phyloP scores from a whole-genome alignment of 768 basidiomycete species.

The Naganishia antarctica region DNA sequence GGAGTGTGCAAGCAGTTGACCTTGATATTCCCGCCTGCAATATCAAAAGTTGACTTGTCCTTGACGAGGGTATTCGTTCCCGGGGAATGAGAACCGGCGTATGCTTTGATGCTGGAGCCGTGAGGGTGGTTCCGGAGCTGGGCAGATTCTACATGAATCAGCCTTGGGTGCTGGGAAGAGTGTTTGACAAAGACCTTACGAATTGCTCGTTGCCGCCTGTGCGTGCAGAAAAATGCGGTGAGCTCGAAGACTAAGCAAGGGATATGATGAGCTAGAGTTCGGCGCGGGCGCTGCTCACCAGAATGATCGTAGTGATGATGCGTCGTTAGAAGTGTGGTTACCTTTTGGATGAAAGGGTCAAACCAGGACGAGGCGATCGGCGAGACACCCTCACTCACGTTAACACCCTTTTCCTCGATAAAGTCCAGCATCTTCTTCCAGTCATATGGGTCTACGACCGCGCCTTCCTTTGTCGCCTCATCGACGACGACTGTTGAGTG shows the following conservation, averaged over 20 bases:
- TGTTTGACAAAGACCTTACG: slow-evolving; percentile 35
- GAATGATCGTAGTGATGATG: slow-evolving; percentile 89
- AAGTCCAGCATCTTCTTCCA: slow-evolving; percentile 43
- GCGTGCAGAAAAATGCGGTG: neutral
- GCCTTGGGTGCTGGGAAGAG: neutral
- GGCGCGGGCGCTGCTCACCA: slow-evolving; percentile 49
- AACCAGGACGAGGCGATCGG: neutral
- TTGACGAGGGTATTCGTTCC: slow-evolving; percentile 69
- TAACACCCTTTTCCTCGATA: slow-evolving; percentile 65
- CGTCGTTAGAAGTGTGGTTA: slow-evolving; percentile 62
- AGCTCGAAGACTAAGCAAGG: no score
- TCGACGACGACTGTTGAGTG: slow-evolving; percentile 37
- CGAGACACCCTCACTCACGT: slow-evolving; percentile 42
- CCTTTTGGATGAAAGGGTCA: slow-evolving; percentile 20
- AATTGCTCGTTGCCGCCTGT: slow-evolving; percentile 64
- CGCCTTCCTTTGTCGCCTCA: slow-evolving; percentile 40
- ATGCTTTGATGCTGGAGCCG: slow-evolving; percentile 60
- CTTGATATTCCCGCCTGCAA: slow-evolving; percentile 53
- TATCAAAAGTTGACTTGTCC: slow-evolving; percentile 71
- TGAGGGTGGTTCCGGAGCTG: slow-evolving; percentile 49
- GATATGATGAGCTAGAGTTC: neutral
- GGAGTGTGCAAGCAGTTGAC: slow-evolving; percentile 68
- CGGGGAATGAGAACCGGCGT: slow-evolving; percentile 73
- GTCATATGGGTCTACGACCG: slow-evolving; percentile 47
- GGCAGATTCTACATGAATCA: neutral